Evolutionary conservation across 2,329 filamentous ascomycete species (phyloP).

Genomic region (Phaeosphaeriaceae sp.): DNA sequence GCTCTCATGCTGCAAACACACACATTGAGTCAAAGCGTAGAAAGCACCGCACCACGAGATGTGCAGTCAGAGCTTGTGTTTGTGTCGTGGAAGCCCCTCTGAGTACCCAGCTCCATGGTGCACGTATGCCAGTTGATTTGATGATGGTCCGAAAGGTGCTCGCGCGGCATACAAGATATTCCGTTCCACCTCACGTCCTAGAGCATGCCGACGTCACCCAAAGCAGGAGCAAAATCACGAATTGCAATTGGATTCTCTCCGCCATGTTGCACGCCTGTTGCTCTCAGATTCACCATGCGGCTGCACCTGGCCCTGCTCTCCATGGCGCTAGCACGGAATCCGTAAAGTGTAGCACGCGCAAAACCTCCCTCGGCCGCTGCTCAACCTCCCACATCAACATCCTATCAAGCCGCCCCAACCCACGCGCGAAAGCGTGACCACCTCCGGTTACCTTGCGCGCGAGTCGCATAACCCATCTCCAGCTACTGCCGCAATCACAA

Average conservation of each 20-base stretch:
- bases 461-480: slow-evolving; percentile 17
- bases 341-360: slow-evolving; percentile 36
- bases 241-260: slow-evolving; percentile 11
- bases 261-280: slow-evolving; percentile 21
- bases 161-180: slow-evolving; percentile 32
- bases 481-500: slow-evolving; percentile 19
- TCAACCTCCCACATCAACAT: slow-evolving; percentile 27
- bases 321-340: slow-evolving; percentile 42
- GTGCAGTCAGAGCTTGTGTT: not conserved
- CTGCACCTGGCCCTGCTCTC: slow-evolving; percentile 17
- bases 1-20: not conserved
- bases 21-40: not conserved
- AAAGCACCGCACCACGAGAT: not conserved
- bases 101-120: not conserved
- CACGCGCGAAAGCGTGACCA: slow-evolving; percentile 26
- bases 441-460: slow-evolving; percentile 9
- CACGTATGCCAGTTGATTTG: not conserved
- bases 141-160: slow-evolving; percentile 22
- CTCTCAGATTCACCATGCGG: slow-evolving; percentile 9
- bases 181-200: slow-evolving; percentile 26
- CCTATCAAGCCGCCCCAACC: slow-evolving; percentile 27
- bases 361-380: slow-evolving; percentile 38
- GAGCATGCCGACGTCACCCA: slow-evolving; percentile 18
- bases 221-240: slow-evolving; percentile 9
- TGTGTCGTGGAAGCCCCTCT: not conserved